phyloP scores from a whole-genome alignment of 805 yeast genomes.

The Saccharomyces jurei region DNA sequence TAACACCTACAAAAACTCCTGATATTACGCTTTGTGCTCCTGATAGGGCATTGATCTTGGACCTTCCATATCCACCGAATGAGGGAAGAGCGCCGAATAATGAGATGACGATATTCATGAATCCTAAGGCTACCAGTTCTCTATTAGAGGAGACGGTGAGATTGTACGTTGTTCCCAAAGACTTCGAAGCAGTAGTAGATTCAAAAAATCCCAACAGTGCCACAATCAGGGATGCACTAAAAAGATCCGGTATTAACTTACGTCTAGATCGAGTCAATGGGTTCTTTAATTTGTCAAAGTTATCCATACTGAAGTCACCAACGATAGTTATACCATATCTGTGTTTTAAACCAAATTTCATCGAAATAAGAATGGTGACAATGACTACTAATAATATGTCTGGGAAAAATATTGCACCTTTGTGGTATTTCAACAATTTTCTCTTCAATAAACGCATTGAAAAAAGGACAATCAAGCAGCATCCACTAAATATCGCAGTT shows the following conservation, averaged over 20 bases:
- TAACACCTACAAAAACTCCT: slow-evolving; percentile 75
- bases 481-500: slow-evolving; percentile 54
- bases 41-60: slow-evolving; percentile 76
- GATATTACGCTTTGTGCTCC: slow-evolving; percentile 83
- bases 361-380: slow-evolving; percentile 47
- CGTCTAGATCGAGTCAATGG: slow-evolving; percentile 48
- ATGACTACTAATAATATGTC: slow-evolving; percentile 76
- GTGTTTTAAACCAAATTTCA: slow-evolving; percentile 39
- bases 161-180: slow-evolving; percentile 68
- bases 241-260: slow-evolving; percentile 43
- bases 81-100: slow-evolving; percentile 68
- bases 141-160: slow-evolving; percentile 67
- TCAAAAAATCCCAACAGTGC: slow-evolving; percentile 89
- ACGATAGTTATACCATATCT: slow-evolving; percentile 54
- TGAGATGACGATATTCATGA: slow-evolving; percentile 57
- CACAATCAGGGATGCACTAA: slow-evolving; percentile 65
- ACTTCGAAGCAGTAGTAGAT: slow-evolving; percentile 85
- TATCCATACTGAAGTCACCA: slow-evolving; percentile 54
- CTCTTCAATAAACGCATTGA: slow-evolving; percentile 37
- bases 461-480: slow-evolving; percentile 41
- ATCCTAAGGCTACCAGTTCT: slow-evolving; percentile 84
- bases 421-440: slow-evolving; percentile 29
- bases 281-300: slow-evolving; percentile 38
- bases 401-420: slow-evolving; percentile 59
- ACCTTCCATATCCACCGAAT: slow-evolving; percentile 93